Base-by-base conservation (phyloP, 2,329 filamentous ascomycete genomes). In the Pseudonectria foliicola region DNA sequence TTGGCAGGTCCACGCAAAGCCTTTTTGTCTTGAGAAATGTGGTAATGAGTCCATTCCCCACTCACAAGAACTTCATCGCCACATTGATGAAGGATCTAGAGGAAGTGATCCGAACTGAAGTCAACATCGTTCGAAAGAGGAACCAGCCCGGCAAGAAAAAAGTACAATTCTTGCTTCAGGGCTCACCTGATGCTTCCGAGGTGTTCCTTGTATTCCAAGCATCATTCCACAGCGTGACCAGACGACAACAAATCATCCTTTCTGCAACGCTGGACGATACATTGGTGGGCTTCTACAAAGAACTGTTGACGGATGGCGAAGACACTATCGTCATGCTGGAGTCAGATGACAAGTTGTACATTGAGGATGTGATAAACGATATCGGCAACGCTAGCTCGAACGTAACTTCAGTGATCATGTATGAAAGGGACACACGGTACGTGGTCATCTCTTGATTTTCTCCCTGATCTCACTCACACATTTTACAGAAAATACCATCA, bases 1-100 rank as follows among this genome's bases (percentile, higher is more conserved):
- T 68, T 1, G 35, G 52, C 0, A 35, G 42, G 5, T 58, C 53
- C 13, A 30, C 50, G 0, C 53, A 62, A 10, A 59, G 63, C 30
- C 45, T 70, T 2, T 62, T 67, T 40, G 66, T 69, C 2, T 32
- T 71, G 7, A 56, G 64, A 7, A 71, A 70, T 16, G 67, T 70
- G 0, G 62, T 67, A 24, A 71, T 71, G 67, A 64, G 60, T 5
- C 63, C 65, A 1, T 68, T 62, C 29, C 61, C 63, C 0, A 62
- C 61, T 2, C 56, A 61, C 12, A 50, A 50, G 1, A 55, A 60
- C 27, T 68, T 69, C 40, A 57, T 66, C 25, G 49, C 50, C 10
- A 51, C 56, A 3, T 34, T 70, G 7, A 62, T 60, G 7, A 28
- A 38, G 0, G 51, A 53, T 13, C 56, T 67, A 18, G 49, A 54